Conservation (phyloP, 495 filamentous ascomycete genomes). For the Trichoderma erinaceum region DNA sequence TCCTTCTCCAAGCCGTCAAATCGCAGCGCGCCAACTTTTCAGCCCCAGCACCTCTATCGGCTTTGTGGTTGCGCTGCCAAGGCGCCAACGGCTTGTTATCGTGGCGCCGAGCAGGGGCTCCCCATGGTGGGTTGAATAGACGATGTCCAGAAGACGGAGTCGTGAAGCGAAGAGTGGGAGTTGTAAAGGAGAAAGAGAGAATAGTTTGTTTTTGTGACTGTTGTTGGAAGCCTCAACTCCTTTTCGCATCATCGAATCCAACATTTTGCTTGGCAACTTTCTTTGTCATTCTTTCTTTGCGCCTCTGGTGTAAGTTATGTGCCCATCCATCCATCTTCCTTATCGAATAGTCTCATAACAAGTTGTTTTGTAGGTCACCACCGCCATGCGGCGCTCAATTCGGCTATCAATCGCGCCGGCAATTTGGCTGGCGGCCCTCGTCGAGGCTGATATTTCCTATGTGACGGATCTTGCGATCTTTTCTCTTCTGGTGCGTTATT, state of each 20-base stretch:
- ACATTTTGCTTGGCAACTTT: background rate
- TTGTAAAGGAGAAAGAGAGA: background rate
- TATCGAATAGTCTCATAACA: background rate
- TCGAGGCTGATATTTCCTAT: slow-evolving; percentile 30
- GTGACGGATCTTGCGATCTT: slow-evolving; percentile 40
- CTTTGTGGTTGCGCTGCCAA: background rate
- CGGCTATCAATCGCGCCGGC: background rate
- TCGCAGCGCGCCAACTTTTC: background rate
- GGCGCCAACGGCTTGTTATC: background rate
- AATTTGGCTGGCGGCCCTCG: slow-evolving; percentile 16
- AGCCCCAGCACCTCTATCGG: background rate
- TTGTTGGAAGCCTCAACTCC: background rate
- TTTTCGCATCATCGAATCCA: too few relatives aligned
- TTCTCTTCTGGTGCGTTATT: slow-evolving; percentile 33
- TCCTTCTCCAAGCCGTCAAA: background rate
- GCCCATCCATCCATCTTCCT: background rate
- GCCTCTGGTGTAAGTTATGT: background rate
- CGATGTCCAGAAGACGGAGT: background rate
- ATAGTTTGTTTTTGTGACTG: background rate
- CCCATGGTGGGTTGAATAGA: background rate
- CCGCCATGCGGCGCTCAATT: background rate
- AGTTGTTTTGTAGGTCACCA: background rate
- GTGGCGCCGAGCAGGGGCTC: background rate
- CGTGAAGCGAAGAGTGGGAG: background rate
- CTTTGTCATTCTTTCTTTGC: background rate